Percentiles rank a stretch among this genome's conserved stretches.
phyloP scores from a whole-genome alignment of 1,139 yeast species.

The Yamadazyma buinensis region DNA sequence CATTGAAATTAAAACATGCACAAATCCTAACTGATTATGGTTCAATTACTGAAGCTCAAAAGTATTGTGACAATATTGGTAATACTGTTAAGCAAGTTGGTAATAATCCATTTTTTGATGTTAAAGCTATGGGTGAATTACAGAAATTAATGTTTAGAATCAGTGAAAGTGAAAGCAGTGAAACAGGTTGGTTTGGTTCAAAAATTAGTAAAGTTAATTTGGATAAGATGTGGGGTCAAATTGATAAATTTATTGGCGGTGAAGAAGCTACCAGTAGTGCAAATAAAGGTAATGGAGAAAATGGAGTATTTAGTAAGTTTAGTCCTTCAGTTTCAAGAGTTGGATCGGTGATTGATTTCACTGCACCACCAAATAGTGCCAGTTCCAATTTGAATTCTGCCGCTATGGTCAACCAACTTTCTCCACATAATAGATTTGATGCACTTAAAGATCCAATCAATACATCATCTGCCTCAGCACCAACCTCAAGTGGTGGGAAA shows the following conservation, averaged over 20 bases:
- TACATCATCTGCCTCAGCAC: conserved; percentile 1
- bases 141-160: conserved; percentile 42
- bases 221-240: conserved; percentile 83
- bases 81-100: conserved; percentile 40
- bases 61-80: conserved; percentile 52
- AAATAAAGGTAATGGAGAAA: conserved; percentile 17
- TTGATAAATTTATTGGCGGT: conserved; percentile 91
- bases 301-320: conserved; percentile 66
- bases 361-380: conserved; percentile 11
- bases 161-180: conserved; percentile 38
- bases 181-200: conserved; percentile 57
- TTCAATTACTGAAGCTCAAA: conserved; percentile 50
- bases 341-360: conserved; percentile 46
- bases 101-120: conserved; percentile 37
- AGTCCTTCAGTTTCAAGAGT: conserved; percentile 60
- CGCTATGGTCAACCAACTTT: not conserved
- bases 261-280: conserved; percentile 45
- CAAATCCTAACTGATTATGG: conserved; percentile 64
- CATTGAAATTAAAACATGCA: conserved; percentile 61
- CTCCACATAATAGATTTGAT: conserved; percentile 3
- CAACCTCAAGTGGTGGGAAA: not conserved
- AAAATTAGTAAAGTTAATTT: conserved; percentile 72
- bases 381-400: not conserved
- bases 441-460: conserved; percentile 1
- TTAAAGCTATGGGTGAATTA: conserved; percentile 32